Evolutionary conservation across 148 eudicot genomes (phyloP), one percentile per base, ranked within the genome.

Genomic region (Polygonum aviculare): DNA sequence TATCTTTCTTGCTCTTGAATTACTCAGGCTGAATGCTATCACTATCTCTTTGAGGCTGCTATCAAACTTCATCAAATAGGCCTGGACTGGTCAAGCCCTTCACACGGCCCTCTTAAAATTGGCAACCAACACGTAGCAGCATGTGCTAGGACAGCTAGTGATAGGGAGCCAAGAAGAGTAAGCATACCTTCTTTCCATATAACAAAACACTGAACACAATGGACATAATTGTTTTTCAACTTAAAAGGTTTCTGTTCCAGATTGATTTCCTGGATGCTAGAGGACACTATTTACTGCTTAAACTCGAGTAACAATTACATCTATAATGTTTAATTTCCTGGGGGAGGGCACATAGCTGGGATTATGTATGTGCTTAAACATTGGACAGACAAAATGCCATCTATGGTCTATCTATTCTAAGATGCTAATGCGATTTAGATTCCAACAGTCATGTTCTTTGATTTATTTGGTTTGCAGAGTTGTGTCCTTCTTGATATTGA

Each of bases 401-500:
- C 33, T 55, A 55, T 55, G 44, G 44, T 40, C 7, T 40, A 3
- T 52, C 4, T 60, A 60, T 60, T 22, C 3, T 60, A 35, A 60
- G 7, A 22, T 67, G 8, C 44, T 67, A 4, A 14, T 67, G 44
- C 36, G 45, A 11, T 60, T 8, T 60, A 26, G 69, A 59, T 38
- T 18, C 19, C 49, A 73, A 47, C 65, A 26, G 67, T 60, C 54
- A 67, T 54, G 15, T 72, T 73, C 7, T 12, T 6, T 80, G 35
- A 70, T 72, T 40, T 36, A 35, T 71, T 12, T 77, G 62, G 22
- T 78, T 18, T 83, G 89, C 93, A 95, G 99, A 86, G 89, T 19
- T 93, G 94, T 87, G 83, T 95, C 83, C 94, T 95, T 77, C 93
- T 95, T 65, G 99, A 95, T 88, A 95, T 95, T 84, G 99, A 95